Conservation (phyloP, 2,329 filamentous ascomycete genomes). For the Apiospora kogelbergensis region DNA sequence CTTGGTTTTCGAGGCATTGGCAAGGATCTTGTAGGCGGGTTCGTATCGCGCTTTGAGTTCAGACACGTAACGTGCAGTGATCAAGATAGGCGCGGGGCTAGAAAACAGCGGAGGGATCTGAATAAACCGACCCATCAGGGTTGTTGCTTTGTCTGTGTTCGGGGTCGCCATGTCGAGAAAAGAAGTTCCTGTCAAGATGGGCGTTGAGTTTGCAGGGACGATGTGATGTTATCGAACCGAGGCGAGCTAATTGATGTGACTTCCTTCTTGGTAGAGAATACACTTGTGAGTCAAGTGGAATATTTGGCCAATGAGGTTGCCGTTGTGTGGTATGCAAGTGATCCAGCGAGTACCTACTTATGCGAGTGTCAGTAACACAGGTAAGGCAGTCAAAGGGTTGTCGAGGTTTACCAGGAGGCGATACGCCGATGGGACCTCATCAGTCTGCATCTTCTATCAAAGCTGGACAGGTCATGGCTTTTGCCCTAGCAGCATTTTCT, state of each 20-base stretch:
- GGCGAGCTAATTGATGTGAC: not conserved
- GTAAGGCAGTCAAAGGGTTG: not conserved
- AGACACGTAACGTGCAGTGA: not conserved
- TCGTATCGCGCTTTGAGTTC: not conserved
- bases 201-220: no score
- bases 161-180: not conserved
- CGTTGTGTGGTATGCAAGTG: not conserved
- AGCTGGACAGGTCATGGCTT: not conserved
- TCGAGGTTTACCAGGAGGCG: not conserved
- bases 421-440: not conserved
- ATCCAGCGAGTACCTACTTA: not conserved
- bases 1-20: not conserved
- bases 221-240: not conserved
- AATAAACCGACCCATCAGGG: not conserved
- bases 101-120: not conserved
- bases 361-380: not conserved
- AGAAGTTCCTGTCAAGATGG: no score
- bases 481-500: not conserved
- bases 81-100: not conserved
- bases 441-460: not conserved
- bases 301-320: not conserved
- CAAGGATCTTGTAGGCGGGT: not conserved
- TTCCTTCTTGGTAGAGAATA: not conserved
- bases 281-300: not conserved
- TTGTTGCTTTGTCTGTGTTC: not conserved